These are phyloP conservation scores for Linderniella brevidens DNA, from an alignment of 257 asterid genomes.

Conservation along the genomic window DNA sequence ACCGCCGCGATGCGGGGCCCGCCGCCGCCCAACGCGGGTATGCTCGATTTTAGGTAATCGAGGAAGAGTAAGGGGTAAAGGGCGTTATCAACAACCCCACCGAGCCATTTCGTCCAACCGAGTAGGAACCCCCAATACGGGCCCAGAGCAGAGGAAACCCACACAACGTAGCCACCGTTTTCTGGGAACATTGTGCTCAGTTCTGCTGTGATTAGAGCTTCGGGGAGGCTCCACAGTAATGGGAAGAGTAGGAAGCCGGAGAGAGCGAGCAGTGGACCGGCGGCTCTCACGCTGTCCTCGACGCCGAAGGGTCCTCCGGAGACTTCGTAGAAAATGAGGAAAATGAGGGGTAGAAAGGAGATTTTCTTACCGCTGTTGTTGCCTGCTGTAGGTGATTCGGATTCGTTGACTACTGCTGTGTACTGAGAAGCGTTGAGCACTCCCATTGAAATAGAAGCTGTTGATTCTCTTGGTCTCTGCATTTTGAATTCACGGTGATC, in stretches of 20 bases:
- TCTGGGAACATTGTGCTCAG: slow-evolving; percentile 8
- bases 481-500: too few relatives aligned
- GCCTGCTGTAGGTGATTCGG: too few relatives aligned
- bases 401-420: too few relatives aligned
- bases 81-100: slow-evolving; percentile 4
- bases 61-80: slow-evolving; percentile 4
- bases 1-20: neutral
- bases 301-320: slow-evolving; percentile 5
- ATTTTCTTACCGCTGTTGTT: slow-evolving; percentile 2
- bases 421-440: too few relatives aligned
- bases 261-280: slow-evolving; percentile 7
- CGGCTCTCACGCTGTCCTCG: slow-evolving; percentile 5
- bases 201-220: slow-evolving; percentile 7
- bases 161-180: slow-evolving; percentile 5
- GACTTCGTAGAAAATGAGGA: slow-evolving; percentile 6
- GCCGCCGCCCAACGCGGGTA: slow-evolving; percentile 4
- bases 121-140: slow-evolving; percentile 5
- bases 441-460: too few relatives aligned
- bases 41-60: slow-evolving; percentile 1
- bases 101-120: slow-evolving; percentile 6
- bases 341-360: slow-evolving; percentile 1
- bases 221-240: slow-evolving; percentile 4
- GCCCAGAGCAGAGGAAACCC: slow-evolving; percentile 7
- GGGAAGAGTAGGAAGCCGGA: slow-evolving; percentile 3
- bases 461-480: too few relatives aligned